These are phyloP conservation scores for Helotiales sp. DNA, from an alignment of 2,329 filamentous ascomycete genomes.

Conservation along the genomic window DNA sequence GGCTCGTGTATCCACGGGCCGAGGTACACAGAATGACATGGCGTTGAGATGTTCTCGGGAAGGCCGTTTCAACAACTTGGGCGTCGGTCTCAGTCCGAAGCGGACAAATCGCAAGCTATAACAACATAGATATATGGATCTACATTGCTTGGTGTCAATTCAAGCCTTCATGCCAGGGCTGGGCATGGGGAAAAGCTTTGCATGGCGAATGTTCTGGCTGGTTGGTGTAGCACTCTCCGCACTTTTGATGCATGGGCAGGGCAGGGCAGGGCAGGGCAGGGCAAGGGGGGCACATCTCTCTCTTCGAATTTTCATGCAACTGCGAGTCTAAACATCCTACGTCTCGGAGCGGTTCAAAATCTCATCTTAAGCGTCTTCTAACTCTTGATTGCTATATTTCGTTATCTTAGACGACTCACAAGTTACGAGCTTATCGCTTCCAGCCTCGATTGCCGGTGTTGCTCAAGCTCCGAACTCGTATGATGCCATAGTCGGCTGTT, in stretches of 20 bases:
- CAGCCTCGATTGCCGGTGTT: not conserved
- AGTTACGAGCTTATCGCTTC: not conserved
- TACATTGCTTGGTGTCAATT: not conserved
- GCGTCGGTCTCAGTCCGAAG: not conserved
- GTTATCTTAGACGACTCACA: not conserved
- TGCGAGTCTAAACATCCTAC: not conserved
- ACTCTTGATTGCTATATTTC: no score
- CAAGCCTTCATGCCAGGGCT: constrained; percentile 9
- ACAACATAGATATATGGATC: not conserved
- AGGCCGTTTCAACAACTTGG: not conserved
- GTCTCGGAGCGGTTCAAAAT: not conserved
- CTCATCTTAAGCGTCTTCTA: no score
- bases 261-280: no score
- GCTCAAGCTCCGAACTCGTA: not conserved
- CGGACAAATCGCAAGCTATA: not conserved
- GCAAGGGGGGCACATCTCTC: not conserved
- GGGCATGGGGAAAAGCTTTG: not conserved
- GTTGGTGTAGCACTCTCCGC: not conserved
- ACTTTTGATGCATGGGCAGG: not conserved
- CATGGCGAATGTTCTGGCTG: not conserved
- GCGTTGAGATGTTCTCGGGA: not conserved
- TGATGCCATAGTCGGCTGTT: constrained; percentile 6
- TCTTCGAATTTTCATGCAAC: not conserved
- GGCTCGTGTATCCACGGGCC: not conserved
- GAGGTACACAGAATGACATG: not conserved